phyloP scores from a whole-genome alignment of 2,329 filamentous ascomycete genomes.

The Colletotrichum chlorophyti region DNA sequence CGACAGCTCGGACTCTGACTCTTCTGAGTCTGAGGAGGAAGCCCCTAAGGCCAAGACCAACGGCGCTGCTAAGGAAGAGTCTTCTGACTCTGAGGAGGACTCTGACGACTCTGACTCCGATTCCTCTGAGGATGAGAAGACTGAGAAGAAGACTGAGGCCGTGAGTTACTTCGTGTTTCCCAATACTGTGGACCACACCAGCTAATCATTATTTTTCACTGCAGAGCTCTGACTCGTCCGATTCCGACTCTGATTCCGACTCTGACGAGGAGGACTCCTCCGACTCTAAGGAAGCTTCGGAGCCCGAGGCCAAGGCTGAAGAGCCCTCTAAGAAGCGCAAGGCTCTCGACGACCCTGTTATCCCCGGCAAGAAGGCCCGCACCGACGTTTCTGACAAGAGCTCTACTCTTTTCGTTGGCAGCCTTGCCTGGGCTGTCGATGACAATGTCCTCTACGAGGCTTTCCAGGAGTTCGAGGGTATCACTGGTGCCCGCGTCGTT shows the following conservation, averaged over 20 bases:
- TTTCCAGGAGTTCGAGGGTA: constrained; percentile 80
- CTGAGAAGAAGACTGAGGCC: constrained; percentile 31
- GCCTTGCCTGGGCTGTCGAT: constrained; percentile 89
- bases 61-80: constrained; percentile 39
- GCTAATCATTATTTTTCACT: too few species aligned
- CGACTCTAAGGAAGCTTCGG: constrained; percentile 38
- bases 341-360: constrained; percentile 57
- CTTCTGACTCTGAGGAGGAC: constrained; percentile 36
- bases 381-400: constrained; percentile 56
- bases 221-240: constrained; percentile 35
- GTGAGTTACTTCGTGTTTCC: constrained; percentile 8
- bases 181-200: too few species aligned
- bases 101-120: constrained; percentile 40
- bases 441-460: constrained; percentile 82
- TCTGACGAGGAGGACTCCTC: constrained; percentile 42
- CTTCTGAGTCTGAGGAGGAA: constrained; percentile 44
- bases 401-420: constrained; percentile 85
- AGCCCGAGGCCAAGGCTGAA: constrained; percentile 53
- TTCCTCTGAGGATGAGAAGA: constrained; percentile 38
- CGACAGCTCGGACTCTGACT: constrained; percentile 43
- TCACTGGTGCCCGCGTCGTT: constrained; percentile 79
- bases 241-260: constrained; percentile 43
- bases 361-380: constrained; percentile 72
- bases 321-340: constrained; percentile 71
- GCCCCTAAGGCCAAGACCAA: constrained; percentile 36